These are phyloP conservation scores for Artemisia tridentata DNA, from an alignment of 129 eudicot species.

Conservation along the genomic window DNA sequence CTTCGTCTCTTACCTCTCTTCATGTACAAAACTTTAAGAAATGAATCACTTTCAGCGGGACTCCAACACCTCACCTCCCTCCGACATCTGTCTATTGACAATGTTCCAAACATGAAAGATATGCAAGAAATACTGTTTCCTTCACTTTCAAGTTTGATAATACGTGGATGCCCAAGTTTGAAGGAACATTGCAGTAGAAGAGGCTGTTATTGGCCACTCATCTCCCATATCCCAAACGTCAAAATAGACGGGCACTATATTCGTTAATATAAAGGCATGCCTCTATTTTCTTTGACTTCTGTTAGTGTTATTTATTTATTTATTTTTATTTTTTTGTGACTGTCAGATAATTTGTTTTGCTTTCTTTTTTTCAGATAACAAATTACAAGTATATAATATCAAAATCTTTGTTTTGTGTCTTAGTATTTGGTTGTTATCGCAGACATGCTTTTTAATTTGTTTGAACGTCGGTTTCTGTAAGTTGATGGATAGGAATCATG, in stretches of 20 bases:
- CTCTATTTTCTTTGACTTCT: no score
- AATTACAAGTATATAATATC: no score
- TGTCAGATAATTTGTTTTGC: background rate
- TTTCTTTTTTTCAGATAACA: no score
- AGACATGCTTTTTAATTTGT: no score
- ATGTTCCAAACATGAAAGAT: conserved; percentile 12
- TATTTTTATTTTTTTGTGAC: no score
- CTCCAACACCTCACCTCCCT: conserved; percentile 24
- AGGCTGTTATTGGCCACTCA: conserved; percentile 16
- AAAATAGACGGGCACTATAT: background rate
- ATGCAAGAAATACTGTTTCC: conserved; percentile 23
- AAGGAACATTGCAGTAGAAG: background rate
- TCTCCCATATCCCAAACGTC: conserved; percentile 12
- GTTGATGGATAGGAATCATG: background rate
- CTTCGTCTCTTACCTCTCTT: conserved; percentile 22
- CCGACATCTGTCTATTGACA: background rate
- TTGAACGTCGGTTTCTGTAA: background rate
- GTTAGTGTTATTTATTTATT: no score
- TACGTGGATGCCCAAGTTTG: conserved; percentile 6
- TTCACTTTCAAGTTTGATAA: conserved; percentile 10
- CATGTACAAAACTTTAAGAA: background rate
- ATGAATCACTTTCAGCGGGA: conserved; percentile 7
- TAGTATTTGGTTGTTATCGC: no score
- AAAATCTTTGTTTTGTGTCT: no score
- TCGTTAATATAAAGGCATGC: background rate